A percentile compares a stretch with the other conserved stretches of the same genome.
Evolutionary conservation across 176 grass and related monocot genomes (phyloP).

Genomic region (Saccharum spontaneum): DNA sequence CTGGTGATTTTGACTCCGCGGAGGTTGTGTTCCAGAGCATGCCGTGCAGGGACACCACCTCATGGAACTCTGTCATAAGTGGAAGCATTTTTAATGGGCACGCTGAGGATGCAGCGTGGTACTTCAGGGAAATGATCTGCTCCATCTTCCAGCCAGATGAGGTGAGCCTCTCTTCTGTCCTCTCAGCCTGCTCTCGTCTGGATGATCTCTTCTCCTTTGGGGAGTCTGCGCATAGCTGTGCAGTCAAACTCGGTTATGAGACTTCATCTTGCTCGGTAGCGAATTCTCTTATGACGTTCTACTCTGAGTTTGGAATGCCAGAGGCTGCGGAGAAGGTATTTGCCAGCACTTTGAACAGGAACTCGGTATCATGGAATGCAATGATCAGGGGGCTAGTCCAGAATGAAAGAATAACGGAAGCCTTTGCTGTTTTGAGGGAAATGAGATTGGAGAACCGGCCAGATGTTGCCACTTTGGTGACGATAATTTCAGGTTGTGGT

Average conservation of each 20-base stretch:
- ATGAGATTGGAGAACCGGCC: constrained; percentile 52
- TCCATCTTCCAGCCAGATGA: constrained; percentile 43
- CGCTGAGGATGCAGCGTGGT: constrained; percentile 29
- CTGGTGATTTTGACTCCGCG: constrained; percentile 37
- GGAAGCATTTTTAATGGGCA: constrained; percentile 52
- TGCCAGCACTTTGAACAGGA: constrained; percentile 42
- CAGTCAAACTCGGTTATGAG: constrained; percentile 55
- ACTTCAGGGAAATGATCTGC: constrained; percentile 69
- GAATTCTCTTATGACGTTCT: constrained; percentile 72
- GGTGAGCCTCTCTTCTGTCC: constrained; percentile 55
- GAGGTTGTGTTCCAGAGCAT: constrained; percentile 59
- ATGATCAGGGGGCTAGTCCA: constrained; percentile 67
- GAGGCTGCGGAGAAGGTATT: constrained; percentile 46
- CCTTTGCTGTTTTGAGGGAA: constrained; percentile 39
- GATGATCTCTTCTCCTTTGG: constrained; percentile 45
- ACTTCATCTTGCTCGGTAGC: constrained; percentile 41
- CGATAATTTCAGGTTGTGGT: constrained; percentile 56
- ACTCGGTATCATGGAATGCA: constrained; percentile 72
- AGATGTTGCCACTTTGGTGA: constrained; percentile 57
- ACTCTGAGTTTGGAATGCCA: constrained; percentile 43
- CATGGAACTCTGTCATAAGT: constrained; percentile 78
- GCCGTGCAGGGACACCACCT: constrained; percentile 47
- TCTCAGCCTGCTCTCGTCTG: constrained; percentile 39
- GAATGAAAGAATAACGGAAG: constrained; percentile 35
- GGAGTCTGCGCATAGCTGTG: constrained; percentile 61